Conservation (phyloP, 139 green algal species). For the Haematococcus lacustris region DNA sequence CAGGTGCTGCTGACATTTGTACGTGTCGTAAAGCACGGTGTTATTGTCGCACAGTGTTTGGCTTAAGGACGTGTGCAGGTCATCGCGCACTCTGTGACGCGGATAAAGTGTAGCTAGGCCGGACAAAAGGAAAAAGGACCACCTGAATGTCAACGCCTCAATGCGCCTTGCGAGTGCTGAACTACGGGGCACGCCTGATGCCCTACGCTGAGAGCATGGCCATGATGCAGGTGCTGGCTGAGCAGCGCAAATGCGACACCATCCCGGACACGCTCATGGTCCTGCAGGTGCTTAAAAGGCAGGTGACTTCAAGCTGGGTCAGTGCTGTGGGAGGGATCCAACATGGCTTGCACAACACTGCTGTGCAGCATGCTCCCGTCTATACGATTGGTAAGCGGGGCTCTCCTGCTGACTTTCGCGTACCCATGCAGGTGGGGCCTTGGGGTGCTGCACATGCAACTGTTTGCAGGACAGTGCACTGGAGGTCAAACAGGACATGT, state of each 20-base stretch:
- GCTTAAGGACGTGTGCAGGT: too few species aligned
- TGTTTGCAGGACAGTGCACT: not conserved
- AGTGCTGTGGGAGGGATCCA: not conserved
- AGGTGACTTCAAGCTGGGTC: not conserved
- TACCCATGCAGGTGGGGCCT: slow-evolving; percentile 19
- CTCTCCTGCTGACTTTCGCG: slow-evolving; percentile 44
- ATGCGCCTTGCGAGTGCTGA: too few species aligned
- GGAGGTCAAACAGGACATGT: not conserved
- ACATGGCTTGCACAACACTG: not conserved
- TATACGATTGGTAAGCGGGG: slow-evolving; percentile 86
- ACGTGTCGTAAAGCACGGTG: not conserved
- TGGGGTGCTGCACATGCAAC: not conserved
- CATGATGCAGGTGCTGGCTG: slow-evolving; percentile 68
- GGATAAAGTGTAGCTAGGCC: too few species aligned
- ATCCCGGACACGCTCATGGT: slow-evolving; percentile 49
- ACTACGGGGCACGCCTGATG: not conserved
- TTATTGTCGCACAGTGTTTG: not conserved
- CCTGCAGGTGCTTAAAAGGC: slow-evolving; percentile 32
- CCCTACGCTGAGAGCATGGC: slow-evolving; percentile 82
- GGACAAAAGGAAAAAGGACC: too few species aligned
- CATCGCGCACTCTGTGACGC: too few species aligned
- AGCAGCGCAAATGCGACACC: slow-evolving; percentile 79
- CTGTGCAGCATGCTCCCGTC: slow-evolving; percentile 62
- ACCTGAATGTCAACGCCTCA: too few species aligned
- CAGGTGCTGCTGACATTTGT: too few species aligned